Base-by-base conservation (phyloP, 2,329 filamentous ascomycete species). In the Sporothrix pallida region DNA sequence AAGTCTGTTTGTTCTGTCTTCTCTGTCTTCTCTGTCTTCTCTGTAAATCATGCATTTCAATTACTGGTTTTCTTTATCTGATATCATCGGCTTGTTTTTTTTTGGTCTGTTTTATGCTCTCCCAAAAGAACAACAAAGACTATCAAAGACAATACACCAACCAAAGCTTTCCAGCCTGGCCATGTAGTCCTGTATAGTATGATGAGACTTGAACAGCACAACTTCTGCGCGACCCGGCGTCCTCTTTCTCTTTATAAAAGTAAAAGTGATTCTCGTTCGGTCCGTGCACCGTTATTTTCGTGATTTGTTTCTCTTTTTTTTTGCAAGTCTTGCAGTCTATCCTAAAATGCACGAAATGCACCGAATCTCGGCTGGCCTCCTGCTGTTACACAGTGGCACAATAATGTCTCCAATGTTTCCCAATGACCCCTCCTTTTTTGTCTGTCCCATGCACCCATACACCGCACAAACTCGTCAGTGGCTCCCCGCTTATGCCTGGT, bases 401-500 rank as follows among this genome's bases (percentile, higher is more conserved):
- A 26, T 26, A 37, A 37, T 50, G 48, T 50, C 48, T 50, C 48
- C 52, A 56, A 56, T 37, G 31, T 56, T 9, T 56, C 52, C n/a
- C 10, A 12, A 23, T 56, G n/a, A 23, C 37, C 42, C 60, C 10
- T 20, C 17, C 60, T 44, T 8, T n/a, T 37, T 20, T 20, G 15
- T 23, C 52, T 54, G 58, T 37, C 42, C 50, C 70, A 13, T 63
- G 20, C 20, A 17, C 48, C 44, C 48, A 50, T 52, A 62, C 31
- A 37, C 31, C 31, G 31, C 31, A 6, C 54, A 20, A 58, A 42
- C 70, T 63, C 58, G 10, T 52, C 42, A 7, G 20, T 12, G 17
- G 67, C 44, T 23, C n/a, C 1, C 13, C 71, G 60, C 74, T 71
- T 97, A 98, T 88, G 93, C 96, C 86, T 94, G 93, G 89, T 99